These are phyloP conservation scores for Candida dendrica DNA, from an alignment of 805 yeast genomes.

Conservation along the genomic window DNA sequence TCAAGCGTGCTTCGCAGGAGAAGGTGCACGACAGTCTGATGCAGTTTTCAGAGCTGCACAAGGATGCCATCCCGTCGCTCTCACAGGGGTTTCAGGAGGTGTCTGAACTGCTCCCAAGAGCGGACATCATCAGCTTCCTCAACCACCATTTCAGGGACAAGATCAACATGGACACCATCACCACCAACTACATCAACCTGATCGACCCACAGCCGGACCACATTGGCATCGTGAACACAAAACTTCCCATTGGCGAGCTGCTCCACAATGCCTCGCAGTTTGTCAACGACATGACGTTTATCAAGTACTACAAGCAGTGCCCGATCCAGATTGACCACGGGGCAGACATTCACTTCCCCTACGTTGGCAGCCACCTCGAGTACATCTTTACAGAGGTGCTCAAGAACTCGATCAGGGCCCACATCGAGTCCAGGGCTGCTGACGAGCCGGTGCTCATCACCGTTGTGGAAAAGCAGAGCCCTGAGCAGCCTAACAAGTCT, in stretches of 20 bases:
- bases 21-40: constrained; percentile 45
- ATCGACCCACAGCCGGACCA: constrained; percentile 41
- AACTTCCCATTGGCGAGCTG: constrained; percentile 55
- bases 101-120: constrained; percentile 34
- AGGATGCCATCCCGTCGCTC: constrained; percentile 75
- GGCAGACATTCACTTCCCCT: constrained; percentile 61
- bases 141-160: constrained; percentile 76
- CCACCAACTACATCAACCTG: constrained; percentile 75
- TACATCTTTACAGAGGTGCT: constrained; percentile 81
- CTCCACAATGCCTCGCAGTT: constrained; percentile 59
- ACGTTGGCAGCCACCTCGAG: constrained; percentile 81
- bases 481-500: constrained; percentile 16
- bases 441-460: constrained; percentile 39
- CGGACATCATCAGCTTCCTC: constrained; percentile 53
- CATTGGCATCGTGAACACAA: constrained; percentile 62
- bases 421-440: constrained; percentile 53
- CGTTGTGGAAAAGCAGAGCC: constrained; percentile 26
- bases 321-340: constrained; percentile 50
- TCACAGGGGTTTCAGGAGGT: constrained; percentile 81
- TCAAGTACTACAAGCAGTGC: constrained; percentile 77
- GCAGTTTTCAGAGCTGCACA: constrained; percentile 64
- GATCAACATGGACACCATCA: constrained; percentile 77
- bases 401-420: constrained; percentile 84
- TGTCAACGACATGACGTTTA: constrained; percentile 75
- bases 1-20: constrained; percentile 39